These are phyloP conservation scores for Coniochaeta ligniaria DNA, from an alignment of 2,329 filamentous ascomycete genomes.

Conservation along the genomic window DNA sequence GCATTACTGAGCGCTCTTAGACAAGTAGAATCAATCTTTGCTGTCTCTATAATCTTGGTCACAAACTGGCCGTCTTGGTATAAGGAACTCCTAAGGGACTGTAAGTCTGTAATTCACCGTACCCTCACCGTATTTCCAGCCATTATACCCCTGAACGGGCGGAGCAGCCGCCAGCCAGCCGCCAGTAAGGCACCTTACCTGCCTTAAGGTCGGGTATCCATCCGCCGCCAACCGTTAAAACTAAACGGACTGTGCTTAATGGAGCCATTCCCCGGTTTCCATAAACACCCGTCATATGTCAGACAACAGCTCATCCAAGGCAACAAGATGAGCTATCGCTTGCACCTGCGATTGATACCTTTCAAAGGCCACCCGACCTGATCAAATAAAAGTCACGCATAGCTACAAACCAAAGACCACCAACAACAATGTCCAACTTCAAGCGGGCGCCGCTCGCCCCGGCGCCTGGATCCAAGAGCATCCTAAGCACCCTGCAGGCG, in stretches of 20 bases:
- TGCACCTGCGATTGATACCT: not conserved
- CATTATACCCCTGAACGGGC: not conserved
- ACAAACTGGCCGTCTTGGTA: no score
- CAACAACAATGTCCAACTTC: conserved; percentile 32
- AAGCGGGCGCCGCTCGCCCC: conserved; percentile 29
- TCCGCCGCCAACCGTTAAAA: not conserved
- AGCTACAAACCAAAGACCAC: not conserved
- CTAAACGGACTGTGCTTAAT: not conserved
- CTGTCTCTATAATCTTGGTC: no score
- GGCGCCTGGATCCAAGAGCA: conserved; percentile 37
- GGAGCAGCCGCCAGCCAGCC: not conserved
- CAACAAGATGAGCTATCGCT: not conserved
- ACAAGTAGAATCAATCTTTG: no score
- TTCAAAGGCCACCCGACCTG: not conserved
- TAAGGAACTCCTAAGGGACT: no score
- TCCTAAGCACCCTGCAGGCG: conserved; percentile 71
- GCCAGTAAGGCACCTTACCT: not conserved
- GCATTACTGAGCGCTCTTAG: no score
- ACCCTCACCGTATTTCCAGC: no score
- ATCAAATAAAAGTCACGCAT: not conserved
- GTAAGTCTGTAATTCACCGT: no score
- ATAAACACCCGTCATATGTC: not conserved
- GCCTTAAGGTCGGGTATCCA: not conserved
- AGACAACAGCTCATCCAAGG: not conserved
- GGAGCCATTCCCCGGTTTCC: not conserved